Percentiles rank a stretch among this genome's conserved stretches.
Evolutionary conservation across 2,329 filamentous ascomycete species (phyloP).

Genomic region (Emergomyces africanus): DNA sequence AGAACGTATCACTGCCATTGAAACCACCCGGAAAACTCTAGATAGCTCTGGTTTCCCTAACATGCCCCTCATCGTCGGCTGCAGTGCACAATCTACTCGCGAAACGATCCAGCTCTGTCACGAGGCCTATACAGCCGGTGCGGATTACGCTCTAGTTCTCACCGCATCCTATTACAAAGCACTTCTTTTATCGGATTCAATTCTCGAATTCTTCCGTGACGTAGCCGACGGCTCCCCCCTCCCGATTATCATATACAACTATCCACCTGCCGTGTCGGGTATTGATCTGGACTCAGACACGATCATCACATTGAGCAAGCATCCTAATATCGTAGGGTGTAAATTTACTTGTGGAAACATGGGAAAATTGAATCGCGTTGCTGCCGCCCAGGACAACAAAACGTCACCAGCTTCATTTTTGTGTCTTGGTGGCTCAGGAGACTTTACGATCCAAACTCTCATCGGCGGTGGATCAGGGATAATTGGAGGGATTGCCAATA

Average conservation of each 20-base stretch:
- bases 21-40: slow-evolving; percentile 68
- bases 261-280: slow-evolving; percentile 72
- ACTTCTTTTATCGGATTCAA: slow-evolving; percentile 59
- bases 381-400: slow-evolving; percentile 5
- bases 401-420: slow-evolving; percentile 32
- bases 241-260: slow-evolving; percentile 78
- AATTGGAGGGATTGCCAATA: slow-evolving; percentile 59
- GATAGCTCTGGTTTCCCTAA: slow-evolving; percentile 64
- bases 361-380: slow-evolving; percentile 71
- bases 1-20: slow-evolving; percentile 63
- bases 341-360: slow-evolving; percentile 91
- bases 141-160: slow-evolving; percentile 67
- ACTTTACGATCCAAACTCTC: slow-evolving; percentile 60
- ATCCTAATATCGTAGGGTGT: slow-evolving; percentile 74
- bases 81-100: slow-evolving; percentile 67
- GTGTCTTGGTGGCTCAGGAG: slow-evolving; percentile 58
- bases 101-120: slow-evolving; percentile 63
- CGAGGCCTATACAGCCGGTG: slow-evolving; percentile 54
- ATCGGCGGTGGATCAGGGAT: slow-evolving; percentile 58
- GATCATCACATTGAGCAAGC: slow-evolving; percentile 63
- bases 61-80: slow-evolving; percentile 71
- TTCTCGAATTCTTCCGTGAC: slow-evolving; percentile 59
- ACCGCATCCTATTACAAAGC: slow-evolving; percentile 74
- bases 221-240: slow-evolving; percentile 65
- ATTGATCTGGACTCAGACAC: slow-evolving; percentile 86